Conservation (phyloP, 2,329 filamentous ascomycete species). For the Metarhizium rileyi region DNA sequence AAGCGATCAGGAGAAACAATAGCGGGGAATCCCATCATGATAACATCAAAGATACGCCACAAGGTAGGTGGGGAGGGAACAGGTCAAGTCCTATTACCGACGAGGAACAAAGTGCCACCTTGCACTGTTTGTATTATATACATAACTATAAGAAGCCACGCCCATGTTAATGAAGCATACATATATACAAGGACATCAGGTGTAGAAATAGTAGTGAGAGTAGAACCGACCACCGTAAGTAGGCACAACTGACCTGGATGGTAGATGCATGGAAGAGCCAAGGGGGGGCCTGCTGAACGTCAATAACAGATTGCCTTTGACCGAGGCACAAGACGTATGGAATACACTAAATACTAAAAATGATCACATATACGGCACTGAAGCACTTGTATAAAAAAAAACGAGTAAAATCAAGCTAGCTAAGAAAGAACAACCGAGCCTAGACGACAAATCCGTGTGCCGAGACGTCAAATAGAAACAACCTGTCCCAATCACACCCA, state of each 20-base stretch:
- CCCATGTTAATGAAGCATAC: background rate
- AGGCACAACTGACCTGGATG: no score
- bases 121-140: background rate
- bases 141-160: background rate
- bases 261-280: no score
- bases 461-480: conserved; percentile 22
- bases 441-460: conserved; percentile 18
- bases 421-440: conserved; percentile 27
- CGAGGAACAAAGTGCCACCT: background rate
- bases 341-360: background rate
- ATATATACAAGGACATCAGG: background rate
- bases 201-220: background rate
- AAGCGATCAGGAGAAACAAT: background rate
- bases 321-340: no score
- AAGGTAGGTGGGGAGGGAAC: background rate
- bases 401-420: conserved; percentile 28
- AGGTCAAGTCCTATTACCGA: background rate
- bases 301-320: no score
- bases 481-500: conserved; percentile 22
- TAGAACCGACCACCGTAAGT: background rate
- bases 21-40: background rate
- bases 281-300: no score
- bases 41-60: background rate
- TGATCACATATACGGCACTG: background rate
- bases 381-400: conserved; percentile 7